Evolutionary conservation across 352 stramenopile genomes (phyloP).

Genomic region (Phytophthora fragariae): DNA sequence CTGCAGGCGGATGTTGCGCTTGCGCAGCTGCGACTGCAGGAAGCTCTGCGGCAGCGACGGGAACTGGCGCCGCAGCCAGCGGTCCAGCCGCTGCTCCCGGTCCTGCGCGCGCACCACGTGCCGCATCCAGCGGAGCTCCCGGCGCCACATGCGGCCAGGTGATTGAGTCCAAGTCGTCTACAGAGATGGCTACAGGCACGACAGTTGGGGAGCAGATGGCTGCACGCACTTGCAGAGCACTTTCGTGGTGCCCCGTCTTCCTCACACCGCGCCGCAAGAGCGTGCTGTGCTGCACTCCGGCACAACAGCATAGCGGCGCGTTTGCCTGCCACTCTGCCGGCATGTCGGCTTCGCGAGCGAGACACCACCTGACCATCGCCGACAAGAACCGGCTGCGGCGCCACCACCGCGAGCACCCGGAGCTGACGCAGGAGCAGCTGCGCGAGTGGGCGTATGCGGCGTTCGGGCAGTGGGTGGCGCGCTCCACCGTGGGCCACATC

Average conservation of each 20-base stretch:
- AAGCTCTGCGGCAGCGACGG: slow-evolving; percentile 61
- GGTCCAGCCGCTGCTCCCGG: slow-evolving; percentile 70
- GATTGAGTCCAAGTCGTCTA: too few species aligned
- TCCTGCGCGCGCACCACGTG: slow-evolving; percentile 52
- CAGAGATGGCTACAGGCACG: background rate
- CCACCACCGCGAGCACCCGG: slow-evolving; percentile 30
- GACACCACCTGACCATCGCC: slow-evolving; percentile 34
- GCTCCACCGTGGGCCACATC: slow-evolving; percentile 45
- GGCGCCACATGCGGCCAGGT: slow-evolving; percentile 30
- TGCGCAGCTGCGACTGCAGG: slow-evolving; percentile 68
- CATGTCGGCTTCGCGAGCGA: background rate
- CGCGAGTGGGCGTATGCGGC: slow-evolving; percentile 38
- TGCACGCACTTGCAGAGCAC: background rate
- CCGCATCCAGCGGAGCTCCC: slow-evolving; percentile 62
- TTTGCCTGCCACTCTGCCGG: background rate
- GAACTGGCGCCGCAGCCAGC: slow-evolving; percentile 69
- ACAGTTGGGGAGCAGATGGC: background rate
- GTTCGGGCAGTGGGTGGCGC: slow-evolving; percentile 45
- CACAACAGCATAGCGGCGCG: background rate
- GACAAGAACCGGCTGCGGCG: slow-evolving; percentile 45
- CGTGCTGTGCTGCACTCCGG: too few species aligned
- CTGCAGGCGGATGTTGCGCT: slow-evolving; percentile 71
- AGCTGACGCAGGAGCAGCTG: slow-evolving; percentile 47
- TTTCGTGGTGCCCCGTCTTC: background rate
- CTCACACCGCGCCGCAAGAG: background rate